Percentiles rank a stretch among this genome's conserved stretches.
Conservation (phyloP, 805 yeast genomes). For the Yamadazyma nakazawae region DNA sequence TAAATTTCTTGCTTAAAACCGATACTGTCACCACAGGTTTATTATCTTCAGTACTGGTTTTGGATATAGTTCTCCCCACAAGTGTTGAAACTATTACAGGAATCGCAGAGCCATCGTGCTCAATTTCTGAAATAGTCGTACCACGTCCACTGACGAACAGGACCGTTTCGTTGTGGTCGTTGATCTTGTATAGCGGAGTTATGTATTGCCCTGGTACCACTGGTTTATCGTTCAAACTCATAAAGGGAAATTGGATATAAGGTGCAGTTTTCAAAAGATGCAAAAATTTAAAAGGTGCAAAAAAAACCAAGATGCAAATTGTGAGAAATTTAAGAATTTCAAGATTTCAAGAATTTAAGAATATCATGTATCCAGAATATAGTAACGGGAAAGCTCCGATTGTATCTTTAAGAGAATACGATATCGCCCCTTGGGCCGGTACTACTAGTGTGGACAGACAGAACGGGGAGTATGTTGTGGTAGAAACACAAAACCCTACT, state of each 20-base stretch:
- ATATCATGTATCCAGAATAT: slow-evolving; percentile 35
- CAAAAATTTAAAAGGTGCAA: too few species aligned
- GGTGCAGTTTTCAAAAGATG: too few species aligned
- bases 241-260: too few species aligned
- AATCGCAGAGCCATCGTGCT: slow-evolving; percentile 31
- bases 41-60: slow-evolving; percentile 14
- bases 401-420: slow-evolving; percentile 45
- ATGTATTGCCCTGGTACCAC: slow-evolving; percentile 84
- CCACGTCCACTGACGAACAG: slow-evolving; percentile 66
- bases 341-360: slow-evolving; percentile 8
- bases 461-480: slow-evolving; percentile 37
- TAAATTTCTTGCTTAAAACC: slow-evolving; percentile 5
- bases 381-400: slow-evolving; percentile 47
- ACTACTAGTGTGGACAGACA: slow-evolving; percentile 47
- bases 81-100: slow-evolving; percentile 55
- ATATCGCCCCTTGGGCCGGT: slow-evolving; percentile 50
- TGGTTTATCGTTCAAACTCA: neutral
- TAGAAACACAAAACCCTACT: slow-evolving; percentile 43
- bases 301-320: neutral
- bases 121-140: slow-evolving; percentile 47
- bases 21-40: slow-evolving; percentile 11
- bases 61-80: slow-evolving; percentile 54
- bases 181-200: slow-evolving; percentile 48
- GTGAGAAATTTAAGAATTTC: neutral
- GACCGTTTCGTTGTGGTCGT: slow-evolving; percentile 20